Conservation (phyloP, 2,329 filamentous ascomycete genomes). For the Calonectria leucothoes region DNA sequence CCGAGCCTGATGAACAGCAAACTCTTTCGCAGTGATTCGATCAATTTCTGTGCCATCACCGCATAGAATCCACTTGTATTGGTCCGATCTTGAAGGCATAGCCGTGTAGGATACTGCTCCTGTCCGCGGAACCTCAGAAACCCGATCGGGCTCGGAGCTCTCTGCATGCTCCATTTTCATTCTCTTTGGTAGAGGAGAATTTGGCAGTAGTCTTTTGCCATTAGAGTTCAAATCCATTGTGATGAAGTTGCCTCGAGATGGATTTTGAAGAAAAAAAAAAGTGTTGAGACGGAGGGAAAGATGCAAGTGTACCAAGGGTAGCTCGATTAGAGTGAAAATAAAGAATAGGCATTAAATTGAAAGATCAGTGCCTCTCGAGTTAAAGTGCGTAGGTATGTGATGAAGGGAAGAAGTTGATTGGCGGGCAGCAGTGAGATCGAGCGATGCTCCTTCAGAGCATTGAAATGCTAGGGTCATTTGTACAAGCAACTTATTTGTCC, state of each 20-base stretch:
- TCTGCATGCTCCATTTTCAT: neutral
- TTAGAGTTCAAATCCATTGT: neutral
- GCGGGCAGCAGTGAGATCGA: too few relatives aligned
- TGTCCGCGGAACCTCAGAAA: neutral
- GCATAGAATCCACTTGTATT: constrained; percentile 14
- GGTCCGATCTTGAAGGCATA: too few relatives aligned
- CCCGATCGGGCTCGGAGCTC: neutral
- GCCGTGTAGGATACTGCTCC: neutral
- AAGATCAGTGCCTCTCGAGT: neutral
- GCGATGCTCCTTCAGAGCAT: neutral
- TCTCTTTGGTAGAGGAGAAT: neutral
- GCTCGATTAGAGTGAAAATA: neutral
- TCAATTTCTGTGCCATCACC: neutral
- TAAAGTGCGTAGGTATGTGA: neutral
- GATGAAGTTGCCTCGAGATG: neutral
- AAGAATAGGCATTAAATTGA: neutral
- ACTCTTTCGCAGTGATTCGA: constrained; percentile 20
- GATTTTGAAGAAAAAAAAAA: neutral
- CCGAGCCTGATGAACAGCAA: constrained; percentile 3
- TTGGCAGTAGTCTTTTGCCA: neutral
- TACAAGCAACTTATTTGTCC: neutral
- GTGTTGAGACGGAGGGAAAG: neutral
- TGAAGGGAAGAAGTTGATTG: neutral
- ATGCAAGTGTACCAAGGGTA: neutral
- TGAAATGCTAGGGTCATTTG: neutral